Percentiles rank a stretch among this genome's conserved stretches.
These are phyloP conservation scores for Entomortierella lignicola DNA, from an alignment of 192 early-diverging fungal species.

Conservation along the genomic window DNA sequence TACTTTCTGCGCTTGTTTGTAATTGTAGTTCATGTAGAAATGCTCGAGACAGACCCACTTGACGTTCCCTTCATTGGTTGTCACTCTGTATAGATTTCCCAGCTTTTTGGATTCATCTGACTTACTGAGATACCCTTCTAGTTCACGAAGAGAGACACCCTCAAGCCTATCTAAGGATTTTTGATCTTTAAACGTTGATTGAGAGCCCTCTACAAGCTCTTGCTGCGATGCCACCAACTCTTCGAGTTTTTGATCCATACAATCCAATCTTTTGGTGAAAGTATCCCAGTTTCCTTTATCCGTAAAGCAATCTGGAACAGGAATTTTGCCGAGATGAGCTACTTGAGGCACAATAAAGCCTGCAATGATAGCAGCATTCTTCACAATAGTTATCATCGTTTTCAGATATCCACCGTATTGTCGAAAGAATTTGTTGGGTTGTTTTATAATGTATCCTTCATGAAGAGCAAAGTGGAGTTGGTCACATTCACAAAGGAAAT, in stretches of 20 bases:
- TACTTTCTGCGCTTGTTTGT: no score
- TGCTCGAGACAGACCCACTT: slow-evolving; percentile 47
- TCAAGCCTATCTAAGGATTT: slow-evolving; percentile 18
- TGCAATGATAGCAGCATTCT: slow-evolving; percentile 1
- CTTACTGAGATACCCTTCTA: slow-evolving; percentile 11
- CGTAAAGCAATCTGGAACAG: no score
- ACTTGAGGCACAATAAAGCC: neutral
- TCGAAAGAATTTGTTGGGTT: slow-evolving; percentile 14
- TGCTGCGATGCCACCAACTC: neutral
- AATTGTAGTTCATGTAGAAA: neutral
- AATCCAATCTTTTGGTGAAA: no score
- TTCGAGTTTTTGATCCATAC: neutral
- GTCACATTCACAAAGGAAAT: slow-evolving; percentile 20
- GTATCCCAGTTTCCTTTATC: no score
- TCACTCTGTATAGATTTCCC: slow-evolving; percentile 29
- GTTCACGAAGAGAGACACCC: slow-evolving; percentile 21
- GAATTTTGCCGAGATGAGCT: neutral
- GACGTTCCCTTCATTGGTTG: slow-evolving; percentile 30
- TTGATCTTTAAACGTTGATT: no score
- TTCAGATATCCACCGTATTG: slow-evolving; percentile 18
- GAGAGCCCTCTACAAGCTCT: neutral
- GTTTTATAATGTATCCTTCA: slow-evolving; percentile 5
- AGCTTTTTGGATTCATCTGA: slow-evolving; percentile 27
- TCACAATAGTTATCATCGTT: slow-evolving; percentile 13
- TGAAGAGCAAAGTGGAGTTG: slow-evolving; percentile 13